These are phyloP conservation scores for Chrysanthemum lavandulifolium DNA, from an alignment of 129 eudicot genomes.

Conservation along the genomic window DNA sequence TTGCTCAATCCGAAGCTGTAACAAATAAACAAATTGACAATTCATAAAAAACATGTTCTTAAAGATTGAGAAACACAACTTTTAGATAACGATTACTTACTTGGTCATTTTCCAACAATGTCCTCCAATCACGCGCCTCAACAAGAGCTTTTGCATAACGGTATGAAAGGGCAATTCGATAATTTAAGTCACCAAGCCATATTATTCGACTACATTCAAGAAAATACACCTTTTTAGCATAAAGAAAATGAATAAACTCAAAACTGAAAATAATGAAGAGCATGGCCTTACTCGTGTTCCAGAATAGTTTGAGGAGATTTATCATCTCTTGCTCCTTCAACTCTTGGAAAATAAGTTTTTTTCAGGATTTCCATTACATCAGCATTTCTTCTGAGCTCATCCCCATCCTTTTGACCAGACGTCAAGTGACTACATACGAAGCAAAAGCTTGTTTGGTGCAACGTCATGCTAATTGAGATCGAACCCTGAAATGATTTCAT, in stretches of 20 bases:
- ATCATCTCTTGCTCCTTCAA: constrained; percentile 56
- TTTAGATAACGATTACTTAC: constrained; percentile 30
- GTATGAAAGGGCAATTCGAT: constrained; percentile 78
- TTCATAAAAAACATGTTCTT: neutral
- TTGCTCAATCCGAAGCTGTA: constrained; percentile 80
- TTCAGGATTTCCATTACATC: constrained; percentile 80
- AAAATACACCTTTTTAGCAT: constrained; percentile 15
- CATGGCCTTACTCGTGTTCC: constrained; percentile 68
- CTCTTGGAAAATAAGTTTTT: constrained; percentile 86
- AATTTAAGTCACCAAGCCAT: constrained; percentile 98
- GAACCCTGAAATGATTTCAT: constrained; percentile 55
- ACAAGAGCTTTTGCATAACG: constrained; percentile 84
- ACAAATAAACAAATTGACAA: neutral
- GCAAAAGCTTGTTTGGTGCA: constrained; percentile 96
- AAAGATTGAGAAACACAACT: neutral
- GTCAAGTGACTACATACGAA: constrained; percentile 88
- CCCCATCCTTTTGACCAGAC: constrained; percentile 90
- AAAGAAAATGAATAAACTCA: neutral
- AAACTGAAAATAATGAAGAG: neutral
- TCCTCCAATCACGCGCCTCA: constrained; percentile 83
- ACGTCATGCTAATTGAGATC: constrained; percentile 81
- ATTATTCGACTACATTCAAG: constrained; percentile 63
- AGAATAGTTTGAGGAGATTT: constrained; percentile 76
- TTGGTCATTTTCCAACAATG: constrained; percentile 87
- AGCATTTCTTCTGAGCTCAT: constrained; percentile 75